Evolutionary conservation across 164 flowering plant genomes (phyloP).

Genomic region (Liquidambar formosana): DNA sequence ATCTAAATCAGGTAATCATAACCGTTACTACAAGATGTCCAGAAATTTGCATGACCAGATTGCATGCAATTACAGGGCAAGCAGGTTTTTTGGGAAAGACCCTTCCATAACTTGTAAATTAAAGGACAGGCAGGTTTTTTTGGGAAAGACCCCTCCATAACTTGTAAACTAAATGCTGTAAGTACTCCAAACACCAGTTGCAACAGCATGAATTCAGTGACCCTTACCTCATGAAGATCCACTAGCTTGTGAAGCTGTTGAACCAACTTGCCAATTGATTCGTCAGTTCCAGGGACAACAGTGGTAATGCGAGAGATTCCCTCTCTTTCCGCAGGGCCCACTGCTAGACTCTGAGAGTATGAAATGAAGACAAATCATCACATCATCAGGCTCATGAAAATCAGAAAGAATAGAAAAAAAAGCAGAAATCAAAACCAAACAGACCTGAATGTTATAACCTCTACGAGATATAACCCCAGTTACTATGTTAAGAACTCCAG

Average conservation of each 20-base stretch:
- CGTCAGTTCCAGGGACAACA: slow-evolving; percentile 79
- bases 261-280: slow-evolving; percentile 65
- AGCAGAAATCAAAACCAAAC: slow-evolving; percentile 6
- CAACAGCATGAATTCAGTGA: background rate
- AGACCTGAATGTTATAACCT: slow-evolving; percentile 78
- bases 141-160: background rate
- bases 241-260: slow-evolving; percentile 67
- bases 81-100: background rate
- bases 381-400: background rate
- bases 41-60: background rate
- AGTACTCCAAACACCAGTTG: background rate
- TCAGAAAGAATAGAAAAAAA: background rate
- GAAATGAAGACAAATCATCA: slow-evolving; percentile 10
- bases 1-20: background rate
- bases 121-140: too few relatives aligned
- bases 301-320: slow-evolving; percentile 78
- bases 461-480: slow-evolving; percentile 75
- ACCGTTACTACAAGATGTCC: background rate
- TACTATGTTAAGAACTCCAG: slow-evolving; percentile 74
- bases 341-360: slow-evolving; percentile 65
- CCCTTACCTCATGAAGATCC: slow-evolving; percentile 66
- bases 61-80: too few relatives aligned
- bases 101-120: background rate
- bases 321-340: slow-evolving; percentile 67
- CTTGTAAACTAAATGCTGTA: background rate